Base-by-base conservation (phyloP, 768 basidiomycete species). In the Sutorius australiensis region DNA sequence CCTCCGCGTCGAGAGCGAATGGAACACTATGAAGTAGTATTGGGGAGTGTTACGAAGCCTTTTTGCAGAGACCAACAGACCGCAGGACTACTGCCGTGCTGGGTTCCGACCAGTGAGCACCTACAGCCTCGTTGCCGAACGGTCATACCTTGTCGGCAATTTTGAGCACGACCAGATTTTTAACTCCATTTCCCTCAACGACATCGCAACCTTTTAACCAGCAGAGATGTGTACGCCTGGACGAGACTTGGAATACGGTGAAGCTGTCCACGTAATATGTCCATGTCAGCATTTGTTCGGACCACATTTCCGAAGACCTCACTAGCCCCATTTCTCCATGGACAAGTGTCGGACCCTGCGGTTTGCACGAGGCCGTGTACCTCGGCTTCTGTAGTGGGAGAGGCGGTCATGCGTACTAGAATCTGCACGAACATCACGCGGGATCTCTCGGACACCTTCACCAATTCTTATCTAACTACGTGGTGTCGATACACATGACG, bases 151-250 rank as follows among this genome's bases (percentile, higher is more conserved):
- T 85, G 48, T 71, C 66, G 3, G 85, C 79, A 12, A 90, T 58
- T 14, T 69, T 70, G 30, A 65, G 65, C 37, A 92, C 72, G 6
- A 74, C 70, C 0, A 76, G 73, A 56, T 84, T 64, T 48, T 81
- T 77, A 63, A 81, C 71, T 28, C 77, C 62, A 3, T 59, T 65
- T 19, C 61, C 63, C 17, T 54, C 42, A 4, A 4, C 31, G 6
- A 24, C 55, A 1, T 56, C 54, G 5, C 34, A 43, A 2, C 82
- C 83, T 10, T 81, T 24, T 24, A 4, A 24, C 24, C 24, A 33
- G 63, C 42, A 93, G 72, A 0, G 92, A 88, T 55, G 84, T 80
- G 63, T 91, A 89, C 0, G 87, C 89, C 60, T 88, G 75, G 9
- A 89, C 71, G 19, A 81, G 75, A 67, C 24, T 69, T 61, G 67